Evolutionary conservation across 1,139 yeast genomes (phyloP), one percentile per base, ranked within the genome.

Genomic region (Yamadazyma diddensiae): DNA sequence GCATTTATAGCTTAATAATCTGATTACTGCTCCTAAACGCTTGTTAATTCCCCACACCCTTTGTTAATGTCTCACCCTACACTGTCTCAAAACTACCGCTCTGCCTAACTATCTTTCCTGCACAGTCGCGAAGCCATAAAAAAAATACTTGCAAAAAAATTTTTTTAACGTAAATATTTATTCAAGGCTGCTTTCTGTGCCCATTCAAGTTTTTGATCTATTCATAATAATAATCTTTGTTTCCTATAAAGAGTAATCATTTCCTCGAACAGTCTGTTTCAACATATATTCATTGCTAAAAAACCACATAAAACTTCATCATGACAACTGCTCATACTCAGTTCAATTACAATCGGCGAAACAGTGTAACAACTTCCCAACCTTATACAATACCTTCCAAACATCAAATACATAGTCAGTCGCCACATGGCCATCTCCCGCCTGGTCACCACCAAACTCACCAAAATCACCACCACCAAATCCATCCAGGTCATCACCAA

Each of bases 361-460:
- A 58, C 36, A 33, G 35, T 25, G 57, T 67, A 15, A 35, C 53
- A 18, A 38, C 62, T 5, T 47, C 57, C 10, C 25, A 22, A 4
- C 70, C 71, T 8, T 63, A 65, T 41, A 49, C 64, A 10, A 56
- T 63, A 29, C 70, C 70, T 17, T 38, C 35, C 14, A 65, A 54
- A 37, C 59, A 49, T 33, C 36, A 38, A 10, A 14, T 15, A 14
- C 37, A 38, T 28, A 43, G 21, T 9, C 31, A 21, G 15, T 35
- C 15, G 23, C 38, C 19, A 15, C 46, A 36, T 14, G 40, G 40
- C 21, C 43, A 31, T 22, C 35, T 26, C 28, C 31, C 26, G 14
- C 39, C 35, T 18, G 31, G 6, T 21, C 5, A 5, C 23, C 10
- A 21, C 23, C 23, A 7, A n/a, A 6, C 5, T 5, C 23, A 6